These are phyloP conservation scores for Fraxinus pennsylvanica DNA, from an alignment of 257 asterid species.

Conservation along the genomic window DNA sequence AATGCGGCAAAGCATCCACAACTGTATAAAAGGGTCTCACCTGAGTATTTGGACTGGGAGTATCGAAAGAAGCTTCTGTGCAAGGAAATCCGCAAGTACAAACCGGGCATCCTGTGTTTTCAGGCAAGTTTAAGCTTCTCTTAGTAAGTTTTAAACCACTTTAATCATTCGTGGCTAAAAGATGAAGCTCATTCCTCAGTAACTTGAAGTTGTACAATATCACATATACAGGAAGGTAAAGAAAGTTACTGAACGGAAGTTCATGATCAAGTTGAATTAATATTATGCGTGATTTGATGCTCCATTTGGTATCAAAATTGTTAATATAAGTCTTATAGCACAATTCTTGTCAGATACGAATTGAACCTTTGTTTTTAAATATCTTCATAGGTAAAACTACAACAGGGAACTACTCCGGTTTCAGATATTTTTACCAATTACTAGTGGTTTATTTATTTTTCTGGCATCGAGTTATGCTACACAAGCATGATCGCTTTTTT, in stretches of 20 bases:
- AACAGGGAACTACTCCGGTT: background rate
- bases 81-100: constrained; percentile 60
- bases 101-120: constrained; percentile 67
- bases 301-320: background rate
- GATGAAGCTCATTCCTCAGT: constrained; percentile 9
- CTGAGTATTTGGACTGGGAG: constrained; percentile 66
- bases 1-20: constrained; percentile 69
- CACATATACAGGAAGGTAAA: background rate
- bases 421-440: background rate
- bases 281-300: background rate
- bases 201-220: background rate
- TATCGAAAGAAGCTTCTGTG: constrained; percentile 58
- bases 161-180: background rate
- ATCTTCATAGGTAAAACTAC: background rate
- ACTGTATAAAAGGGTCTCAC: constrained; percentile 50
- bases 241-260: background rate
- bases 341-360: background rate
- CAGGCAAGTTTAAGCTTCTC: constrained; percentile 52
- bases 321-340: background rate
- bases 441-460: background rate
- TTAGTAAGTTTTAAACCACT: constrained; percentile 15
- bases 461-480: background rate
- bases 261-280: background rate
- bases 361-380: background rate
- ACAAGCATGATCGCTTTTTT: background rate